Conservation (phyloP, 1,284 basidiomycete genomes). For the Ganoderma sinense region DNA sequence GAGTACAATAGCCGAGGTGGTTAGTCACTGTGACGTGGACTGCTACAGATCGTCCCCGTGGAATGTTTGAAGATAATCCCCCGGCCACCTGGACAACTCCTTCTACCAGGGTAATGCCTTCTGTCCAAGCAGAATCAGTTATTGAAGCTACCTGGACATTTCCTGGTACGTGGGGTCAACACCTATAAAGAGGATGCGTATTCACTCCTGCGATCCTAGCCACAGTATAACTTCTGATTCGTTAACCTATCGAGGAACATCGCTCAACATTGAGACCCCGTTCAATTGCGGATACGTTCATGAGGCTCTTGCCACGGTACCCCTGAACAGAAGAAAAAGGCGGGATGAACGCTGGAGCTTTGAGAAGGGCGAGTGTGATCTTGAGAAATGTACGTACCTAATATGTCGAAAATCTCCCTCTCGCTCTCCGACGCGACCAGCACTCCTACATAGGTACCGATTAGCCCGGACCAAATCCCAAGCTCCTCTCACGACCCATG, state of each 20-base stretch:
- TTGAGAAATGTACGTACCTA: conserved; percentile 51
- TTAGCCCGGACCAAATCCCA: background rate
- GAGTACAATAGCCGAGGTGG: background rate
- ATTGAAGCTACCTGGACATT: background rate
- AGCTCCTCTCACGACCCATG: background rate
- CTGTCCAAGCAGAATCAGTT: background rate
- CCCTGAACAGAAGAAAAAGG: conserved; percentile 34
- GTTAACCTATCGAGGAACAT: background rate
- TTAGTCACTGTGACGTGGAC: background rate
- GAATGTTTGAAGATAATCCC: too few relatives aligned
- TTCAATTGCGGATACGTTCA: conserved; percentile 56
- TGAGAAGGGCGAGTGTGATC: background rate
- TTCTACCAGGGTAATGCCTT: too few relatives aligned
- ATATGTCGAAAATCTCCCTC: conserved; percentile 81
- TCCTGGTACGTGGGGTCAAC: background rate
- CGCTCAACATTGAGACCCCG: background rate
- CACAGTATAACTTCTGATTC: background rate
- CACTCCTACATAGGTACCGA: conserved; percentile 54
- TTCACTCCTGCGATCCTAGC: background rate
- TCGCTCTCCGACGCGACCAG: conserved; percentile 85
- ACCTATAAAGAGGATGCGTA: background rate
- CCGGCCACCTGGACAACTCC: background rate
- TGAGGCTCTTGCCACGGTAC: conserved; percentile 85
- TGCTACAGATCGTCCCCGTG: too few relatives aligned
- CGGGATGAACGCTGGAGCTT: background rate